Conservation (phyloP, 345 rosid genomes). For the Populus euphratica region DNA sequence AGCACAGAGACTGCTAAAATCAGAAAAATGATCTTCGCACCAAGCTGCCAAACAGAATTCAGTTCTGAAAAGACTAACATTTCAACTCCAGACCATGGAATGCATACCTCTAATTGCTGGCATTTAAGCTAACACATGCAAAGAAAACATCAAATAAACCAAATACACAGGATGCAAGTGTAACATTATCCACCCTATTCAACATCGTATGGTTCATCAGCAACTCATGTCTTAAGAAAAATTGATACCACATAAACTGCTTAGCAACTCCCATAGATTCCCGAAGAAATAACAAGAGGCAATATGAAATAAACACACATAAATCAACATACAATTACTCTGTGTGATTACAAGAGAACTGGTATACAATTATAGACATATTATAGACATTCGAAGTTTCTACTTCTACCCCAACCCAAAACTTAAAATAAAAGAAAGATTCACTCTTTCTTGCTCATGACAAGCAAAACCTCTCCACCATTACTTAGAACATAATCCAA, state of each 20-base stretch:
- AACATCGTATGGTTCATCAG: neutral
- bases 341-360: neutral
- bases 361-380: neutral
- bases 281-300: too few species aligned
- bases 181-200: neutral
- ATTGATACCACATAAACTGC: neutral
- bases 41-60: neutral
- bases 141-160: neutral
- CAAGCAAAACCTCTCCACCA: slow-evolving; percentile 72
- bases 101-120: neutral
- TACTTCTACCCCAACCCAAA: neutral
- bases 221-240: neutral
- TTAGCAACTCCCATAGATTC: neutral
- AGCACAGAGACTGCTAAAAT: neutral
- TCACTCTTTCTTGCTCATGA: slow-evolving; percentile 34
- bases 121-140: neutral
- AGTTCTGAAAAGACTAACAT: neutral
- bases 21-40: neutral
- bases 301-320: too few species aligned
- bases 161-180: neutral
- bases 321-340: too few species aligned
- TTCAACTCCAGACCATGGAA: neutral
- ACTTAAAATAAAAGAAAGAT: neutral
- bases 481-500: slow-evolving; percentile 50
- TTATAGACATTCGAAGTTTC: neutral